A percentile compares a stretch with the other conserved stretches of the same genome.
These are phyloP conservation scores for Aureoboletus auriporus DNA, from an alignment of 768 basidiomycete species.

Conservation along the genomic window DNA sequence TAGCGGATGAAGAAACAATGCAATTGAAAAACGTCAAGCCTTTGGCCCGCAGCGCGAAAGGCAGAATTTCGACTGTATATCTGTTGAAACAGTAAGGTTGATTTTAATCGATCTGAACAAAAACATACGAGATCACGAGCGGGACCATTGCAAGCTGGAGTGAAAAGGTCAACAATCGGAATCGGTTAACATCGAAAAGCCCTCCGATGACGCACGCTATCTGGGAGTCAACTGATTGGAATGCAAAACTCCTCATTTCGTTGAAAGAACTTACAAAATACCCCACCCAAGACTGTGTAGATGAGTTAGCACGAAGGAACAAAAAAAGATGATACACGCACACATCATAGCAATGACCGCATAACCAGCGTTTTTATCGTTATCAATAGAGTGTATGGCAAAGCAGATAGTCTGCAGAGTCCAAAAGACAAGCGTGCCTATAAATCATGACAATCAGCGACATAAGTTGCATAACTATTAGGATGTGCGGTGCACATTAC, in stretches of 20 bases:
- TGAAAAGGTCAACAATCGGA: background rate
- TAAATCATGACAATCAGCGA: conserved; percentile 29
- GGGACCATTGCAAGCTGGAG: conserved; percentile 35
- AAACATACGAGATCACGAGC: conserved; percentile 31
- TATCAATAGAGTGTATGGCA: conserved; percentile 19
- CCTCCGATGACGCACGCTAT: conserved; percentile 25
- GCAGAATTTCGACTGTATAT: conserved; percentile 41
- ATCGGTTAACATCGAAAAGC: background rate
- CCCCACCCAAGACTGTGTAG: conserved; percentile 34
- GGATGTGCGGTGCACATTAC: conserved; percentile 20
- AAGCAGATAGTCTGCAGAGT: conserved; percentile 35
- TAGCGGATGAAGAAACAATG: conserved; percentile 32
- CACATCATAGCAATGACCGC: conserved; percentile 44
- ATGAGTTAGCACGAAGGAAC: background rate
- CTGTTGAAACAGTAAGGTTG: conserved; percentile 1
- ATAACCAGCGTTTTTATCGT: conserved; percentile 30
- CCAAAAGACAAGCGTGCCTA: conserved; percentile 38
- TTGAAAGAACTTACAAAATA: conserved; percentile 26
- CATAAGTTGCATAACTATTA: conserved; percentile 28
- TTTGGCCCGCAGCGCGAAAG: conserved; percentile 36
- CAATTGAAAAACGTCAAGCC: conserved; percentile 37
- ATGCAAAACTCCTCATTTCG: background rate
- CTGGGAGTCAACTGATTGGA: conserved; percentile 2
- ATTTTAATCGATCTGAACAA: background rate
- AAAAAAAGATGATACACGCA: conserved; percentile 3